These are phyloP conservation scores for Xylaria venustula DNA, from an alignment of 495 filamentous ascomycete species.

Conservation along the genomic window DNA sequence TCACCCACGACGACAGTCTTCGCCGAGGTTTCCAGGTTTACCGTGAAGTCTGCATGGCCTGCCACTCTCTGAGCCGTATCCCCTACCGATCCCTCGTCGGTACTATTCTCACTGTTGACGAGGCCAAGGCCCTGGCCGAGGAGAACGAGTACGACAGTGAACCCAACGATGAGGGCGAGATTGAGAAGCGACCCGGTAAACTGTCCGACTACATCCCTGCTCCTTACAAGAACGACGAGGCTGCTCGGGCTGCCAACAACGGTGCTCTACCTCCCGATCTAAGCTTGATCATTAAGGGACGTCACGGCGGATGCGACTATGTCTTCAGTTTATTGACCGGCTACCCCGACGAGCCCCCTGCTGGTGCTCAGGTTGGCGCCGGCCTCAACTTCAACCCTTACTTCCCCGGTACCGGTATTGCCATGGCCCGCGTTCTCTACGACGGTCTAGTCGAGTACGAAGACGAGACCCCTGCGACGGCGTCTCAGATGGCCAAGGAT, in stretches of 20 bases:
- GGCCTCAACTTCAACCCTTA: conserved; percentile 99
- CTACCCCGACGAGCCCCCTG: conserved; percentile 94
- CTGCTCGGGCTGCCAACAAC: conserved; percentile 95
- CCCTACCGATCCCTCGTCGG: conserved; percentile 93
- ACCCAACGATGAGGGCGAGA: conserved; percentile 96
- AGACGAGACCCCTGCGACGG: conserved; percentile 88
- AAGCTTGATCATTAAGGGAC: conserved; percentile 93
- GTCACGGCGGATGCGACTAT: conserved; percentile 98
- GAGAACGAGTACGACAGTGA: conserved; percentile 98
- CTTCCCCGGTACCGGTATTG: conserved; percentile 98
- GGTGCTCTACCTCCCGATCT: conserved; percentile 97
- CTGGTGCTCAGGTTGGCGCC: conserved; percentile 73
- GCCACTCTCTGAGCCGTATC: conserved; percentile 92
- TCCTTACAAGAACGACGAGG: conserved; percentile 98
- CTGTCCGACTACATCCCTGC: conserved; percentile 92
- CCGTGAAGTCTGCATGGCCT: conserved; percentile 95
- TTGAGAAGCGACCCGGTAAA: conserved; percentile 97
- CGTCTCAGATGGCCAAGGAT: conserved; percentile 99
- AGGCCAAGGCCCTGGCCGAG: conserved; percentile 94
- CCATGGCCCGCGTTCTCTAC: conserved; percentile 97
- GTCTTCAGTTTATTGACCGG: conserved; percentile 97
- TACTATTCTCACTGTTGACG: conserved; percentile 88
- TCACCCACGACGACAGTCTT: conserved; percentile 57
- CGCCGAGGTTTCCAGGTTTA: conserved; percentile 99
- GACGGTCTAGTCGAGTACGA: conserved; percentile 99